Percentiles rank a stretch among this genome's conserved stretches.
Evolutionary conservation across 2,329 filamentous ascomycete genomes (phyloP).

Genomic region (Calonectria pseudoturangicola): DNA sequence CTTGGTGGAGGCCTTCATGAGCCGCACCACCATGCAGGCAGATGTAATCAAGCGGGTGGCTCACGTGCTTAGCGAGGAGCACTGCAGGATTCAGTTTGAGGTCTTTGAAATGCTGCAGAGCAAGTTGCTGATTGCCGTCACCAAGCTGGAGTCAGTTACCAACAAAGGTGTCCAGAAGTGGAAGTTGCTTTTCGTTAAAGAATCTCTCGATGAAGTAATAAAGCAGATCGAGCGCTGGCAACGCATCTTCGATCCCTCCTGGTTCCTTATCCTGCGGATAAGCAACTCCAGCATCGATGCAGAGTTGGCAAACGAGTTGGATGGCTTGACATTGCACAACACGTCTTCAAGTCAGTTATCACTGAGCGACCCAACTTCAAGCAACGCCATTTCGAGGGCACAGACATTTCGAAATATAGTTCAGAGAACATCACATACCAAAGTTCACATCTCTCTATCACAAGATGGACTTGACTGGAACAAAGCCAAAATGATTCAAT

Average conservation of each 20-base stretch:
- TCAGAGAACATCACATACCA: constrained; percentile 1
- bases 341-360: background rate
- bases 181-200: constrained; percentile 42
- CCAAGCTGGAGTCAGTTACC: constrained; percentile 3
- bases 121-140: constrained; percentile 19
- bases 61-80: constrained; percentile 24
- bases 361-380: background rate
- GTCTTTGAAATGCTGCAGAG: constrained; percentile 35
- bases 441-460: constrained; percentile 8
- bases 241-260: constrained; percentile 45
- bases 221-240: constrained; percentile 52
- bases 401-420: constrained; percentile 22
- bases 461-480: constrained; percentile 30
- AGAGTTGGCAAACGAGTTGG: constrained; percentile 26
- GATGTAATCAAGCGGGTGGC: constrained; percentile 33
- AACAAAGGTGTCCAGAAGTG: constrained; percentile 32
- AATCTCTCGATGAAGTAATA: constrained; percentile 45
- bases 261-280: constrained; percentile 51
- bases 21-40: constrained; percentile 28
- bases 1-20: constrained; percentile 27
- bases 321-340: background rate
- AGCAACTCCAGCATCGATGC: constrained; percentile 44
- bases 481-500: constrained; percentile 17
- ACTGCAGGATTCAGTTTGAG: constrained; percentile 34
- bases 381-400: background rate